Base-by-base conservation (phyloP, 495 filamentous ascomycete genomes). In the Neurospora africana region DNA sequence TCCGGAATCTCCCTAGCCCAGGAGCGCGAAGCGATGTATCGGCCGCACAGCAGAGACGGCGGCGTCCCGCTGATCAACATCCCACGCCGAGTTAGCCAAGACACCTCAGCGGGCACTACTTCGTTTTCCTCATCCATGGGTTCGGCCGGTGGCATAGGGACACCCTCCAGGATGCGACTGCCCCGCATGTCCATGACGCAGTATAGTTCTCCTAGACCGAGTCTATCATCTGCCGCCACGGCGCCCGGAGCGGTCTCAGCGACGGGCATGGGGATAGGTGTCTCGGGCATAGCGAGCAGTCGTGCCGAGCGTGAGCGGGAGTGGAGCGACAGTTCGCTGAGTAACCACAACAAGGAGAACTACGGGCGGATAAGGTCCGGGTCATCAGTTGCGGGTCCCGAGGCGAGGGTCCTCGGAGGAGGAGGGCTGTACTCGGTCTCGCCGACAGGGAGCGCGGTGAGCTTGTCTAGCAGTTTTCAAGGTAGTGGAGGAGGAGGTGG, bases 1-100 rank as follows among this genome's bases (percentile, higher is more conserved):
- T 82, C 83, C 9, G 80, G 72, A 15, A 73, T 81, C 21, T 78
- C 78, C 17, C 70, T 83, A 2, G 73, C 80, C 9, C 79, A 84
- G 44, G 84, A 85, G 19, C 81, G 84, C 1, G 83, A 84, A 5
- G 70, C 69, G 9, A 27, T 81, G 11, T 85, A 83, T 68, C 82
- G 85, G 0, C 84, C 86, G 2, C 78, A 82, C 19, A 87, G 84
- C 73, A 81, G 82, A 65, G 85, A 87, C 13, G 81, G 80, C 23
- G 70, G 77, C 21, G 79, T 83, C 11, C 78, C 76, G 36, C 53
- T 75, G 19, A 84, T 81, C 8, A 73, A 74, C 36, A 81, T 84
- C 30, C 84, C 82, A 2, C 79, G 84, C n/a, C 78, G 82, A 15
- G 77, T 81, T 1, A 82, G 80, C 73, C 75, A 77, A 69, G 82